Percentiles rank a stretch among this genome's conserved stretches.
phyloP scores from a whole-genome alignment of 208 protist species.

The Polymyxa betae region DNA sequence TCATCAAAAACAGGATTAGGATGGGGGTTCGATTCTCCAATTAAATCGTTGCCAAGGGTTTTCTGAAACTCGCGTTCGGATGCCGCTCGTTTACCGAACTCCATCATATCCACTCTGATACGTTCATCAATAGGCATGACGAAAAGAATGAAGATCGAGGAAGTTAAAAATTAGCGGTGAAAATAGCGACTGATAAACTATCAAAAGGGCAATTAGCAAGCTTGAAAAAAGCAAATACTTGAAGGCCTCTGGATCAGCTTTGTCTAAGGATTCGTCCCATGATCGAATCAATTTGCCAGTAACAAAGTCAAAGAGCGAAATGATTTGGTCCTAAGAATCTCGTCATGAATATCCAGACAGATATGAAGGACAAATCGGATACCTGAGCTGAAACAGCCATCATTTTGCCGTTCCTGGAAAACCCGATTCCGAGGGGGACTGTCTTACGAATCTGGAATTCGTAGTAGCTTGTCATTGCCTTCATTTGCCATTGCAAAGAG shows the following conservation, averaged over 20 bases:
- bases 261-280: constrained; percentile 76
- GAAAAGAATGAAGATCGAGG: not conserved
- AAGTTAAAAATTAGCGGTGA: not conserved
- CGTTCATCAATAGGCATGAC: not conserved
- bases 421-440: constrained; percentile 65
- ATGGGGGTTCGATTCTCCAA: not conserved
- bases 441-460: constrained; percentile 78
- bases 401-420: constrained; percentile 72
- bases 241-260: constrained; percentile 59
- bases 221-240: constrained; percentile 61
- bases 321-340: constrained; percentile 57
- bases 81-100: constrained; percentile 83
- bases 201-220: constrained; percentile 58
- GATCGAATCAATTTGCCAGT: constrained; percentile 75
- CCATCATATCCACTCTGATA: constrained; percentile 73
- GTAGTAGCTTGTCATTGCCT: constrained; percentile 83
- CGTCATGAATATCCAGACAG: not conserved
- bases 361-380: not conserved
- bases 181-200: not conserved
- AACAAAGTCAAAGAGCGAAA: constrained; percentile 71
- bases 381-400: constrained; percentile 68
- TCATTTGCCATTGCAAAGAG: constrained; percentile 71
- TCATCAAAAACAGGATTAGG: constrained; percentile 79
- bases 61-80: constrained; percentile 72
- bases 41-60: not conserved